These are phyloP conservation scores for Sclerotinia minor DNA, from an alignment of 2,329 filamentous ascomycete genomes.

Conservation along the genomic window DNA sequence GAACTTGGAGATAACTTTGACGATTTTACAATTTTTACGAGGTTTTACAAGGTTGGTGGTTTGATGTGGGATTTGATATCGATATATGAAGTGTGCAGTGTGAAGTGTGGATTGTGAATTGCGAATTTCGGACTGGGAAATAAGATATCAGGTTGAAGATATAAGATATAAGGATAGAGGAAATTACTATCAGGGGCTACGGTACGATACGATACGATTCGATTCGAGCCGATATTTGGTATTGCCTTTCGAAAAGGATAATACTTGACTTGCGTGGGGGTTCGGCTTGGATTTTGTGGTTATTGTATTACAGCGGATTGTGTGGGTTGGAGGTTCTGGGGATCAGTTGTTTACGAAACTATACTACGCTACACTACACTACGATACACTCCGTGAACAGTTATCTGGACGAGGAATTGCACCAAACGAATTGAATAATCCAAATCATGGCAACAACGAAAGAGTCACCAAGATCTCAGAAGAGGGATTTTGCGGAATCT, in stretches of 20 bases:
- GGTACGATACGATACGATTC: neutral
- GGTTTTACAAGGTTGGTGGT: neutral
- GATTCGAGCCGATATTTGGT: neutral
- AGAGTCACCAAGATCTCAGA: slow-evolving; percentile 24
- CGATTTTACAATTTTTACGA: too few species aligned
- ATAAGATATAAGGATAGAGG: too few species aligned
- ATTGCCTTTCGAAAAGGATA: neutral
- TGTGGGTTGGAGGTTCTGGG: neutral
- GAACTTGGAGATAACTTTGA: too few species aligned
- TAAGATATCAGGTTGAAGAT: too few species aligned
- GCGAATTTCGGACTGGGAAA: neutral
- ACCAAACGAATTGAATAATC: neutral
- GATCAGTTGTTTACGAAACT: too few species aligned
- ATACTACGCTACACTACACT: too few species aligned
- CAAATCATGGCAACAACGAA: slow-evolving; percentile 13
- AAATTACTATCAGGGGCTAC: too few species aligned
- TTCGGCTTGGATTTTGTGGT: neutral
- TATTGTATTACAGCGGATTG: neutral
- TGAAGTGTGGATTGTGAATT: too few species aligned
- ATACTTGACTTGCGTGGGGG: neutral
- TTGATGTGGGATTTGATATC: neutral
- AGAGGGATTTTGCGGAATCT: slow-evolving; percentile 28
- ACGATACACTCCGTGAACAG: too few species aligned
- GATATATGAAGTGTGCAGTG: neutral
- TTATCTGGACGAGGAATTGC: neutral